Conservation (phyloP, 2,329 filamentous ascomycete genomes). For the Neospermospora avenae region DNA sequence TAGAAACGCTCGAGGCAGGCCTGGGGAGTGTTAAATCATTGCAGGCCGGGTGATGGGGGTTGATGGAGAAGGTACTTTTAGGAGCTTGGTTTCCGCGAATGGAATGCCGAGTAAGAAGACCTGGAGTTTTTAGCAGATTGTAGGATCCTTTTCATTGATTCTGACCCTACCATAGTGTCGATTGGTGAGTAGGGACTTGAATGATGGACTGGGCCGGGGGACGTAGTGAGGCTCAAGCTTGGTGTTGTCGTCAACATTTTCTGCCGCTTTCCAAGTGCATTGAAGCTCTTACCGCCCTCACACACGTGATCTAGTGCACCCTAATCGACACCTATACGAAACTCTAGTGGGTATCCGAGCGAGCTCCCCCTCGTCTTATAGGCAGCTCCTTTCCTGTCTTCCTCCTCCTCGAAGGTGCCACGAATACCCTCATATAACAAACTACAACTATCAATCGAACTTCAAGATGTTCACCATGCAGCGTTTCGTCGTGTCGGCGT, state of each 20-base stretch:
- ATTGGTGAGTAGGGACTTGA: background rate
- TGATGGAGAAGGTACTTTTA: slow-evolving; percentile 59
- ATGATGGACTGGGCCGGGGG: background rate
- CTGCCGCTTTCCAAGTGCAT: slow-evolving; percentile 3
- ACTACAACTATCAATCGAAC: slow-evolving; percentile 25
- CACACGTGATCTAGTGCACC: slow-evolving; percentile 24
- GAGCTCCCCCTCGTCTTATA: background rate
- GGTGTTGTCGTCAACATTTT: slow-evolving; percentile 14
- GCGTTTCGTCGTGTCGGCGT: slow-evolving; percentile 65
- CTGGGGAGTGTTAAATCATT: slow-evolving; percentile 37
- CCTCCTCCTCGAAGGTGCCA: slow-evolving; percentile 13
- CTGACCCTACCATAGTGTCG: slow-evolving; percentile 28
- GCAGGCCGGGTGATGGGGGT: background rate
- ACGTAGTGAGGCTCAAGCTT: background rate
- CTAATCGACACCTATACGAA: slow-evolving; percentile 33
- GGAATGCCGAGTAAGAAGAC: slow-evolving; percentile 84
- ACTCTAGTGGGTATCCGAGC: slow-evolving; percentile 17
- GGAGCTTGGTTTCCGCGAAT: slow-evolving; percentile 78
- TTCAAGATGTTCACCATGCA: slow-evolving; percentile 71
- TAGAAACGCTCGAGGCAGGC: slow-evolving; percentile 83
- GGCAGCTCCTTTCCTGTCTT: background rate
- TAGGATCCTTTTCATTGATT: background rate
- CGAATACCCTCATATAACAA: slow-evolving; percentile 5
- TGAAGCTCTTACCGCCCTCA: slow-evolving; percentile 11
- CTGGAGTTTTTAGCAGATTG: slow-evolving; percentile 21